Base-by-base conservation (phyloP, 768 basidiomycete species). In the Tulasnella sp. region DNA sequence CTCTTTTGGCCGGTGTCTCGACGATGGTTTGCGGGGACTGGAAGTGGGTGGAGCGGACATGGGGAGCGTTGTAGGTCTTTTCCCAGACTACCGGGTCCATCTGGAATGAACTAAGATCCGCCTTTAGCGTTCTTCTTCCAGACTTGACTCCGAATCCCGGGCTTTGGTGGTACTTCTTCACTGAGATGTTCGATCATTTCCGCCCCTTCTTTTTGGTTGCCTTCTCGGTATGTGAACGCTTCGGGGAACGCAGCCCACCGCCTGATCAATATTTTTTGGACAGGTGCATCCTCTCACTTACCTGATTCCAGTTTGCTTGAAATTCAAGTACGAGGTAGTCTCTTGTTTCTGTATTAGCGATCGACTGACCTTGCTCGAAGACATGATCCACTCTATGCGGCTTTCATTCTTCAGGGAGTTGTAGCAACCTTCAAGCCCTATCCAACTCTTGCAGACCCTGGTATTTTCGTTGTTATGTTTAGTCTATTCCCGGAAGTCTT, bases 111-210 rank as follows among this genome's bases (percentile, higher is more conserved):
- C 42, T 73, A 16, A 39, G 71, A 81, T 12, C 81, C 40, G 74
- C 77, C 44, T 68, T 19, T 82, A 98, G 97, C 71, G 83, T 98
- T 34, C 90, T 89, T 27, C 89, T 98, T 12, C 93, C 94, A 1
- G 97, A 98, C 84, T 85, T 99, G 81, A 96, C 95, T 12, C 97
- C 98, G 0, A 99, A 97, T 82, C 91, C 94, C 5, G 97, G 98
- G 1, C 86, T 98, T 39, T 96, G 96, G 94, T 99, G 97, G 97
- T 99, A 99, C 85, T 99, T 99, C 87, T 98, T 99, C 86, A 98
- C 96, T 16, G 97, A 99, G 84, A 98, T 98, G 94, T 99, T 99
- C 81, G 97, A 98, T 84, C 94, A 99, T 84, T 99, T 98, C 88
- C 88, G 98, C 40, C 91, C 92, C 5, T 98, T 98, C 86, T 99